Base-by-base conservation (phyloP, 179 eudicot genomes). In the Beta corolliflora region DNA sequence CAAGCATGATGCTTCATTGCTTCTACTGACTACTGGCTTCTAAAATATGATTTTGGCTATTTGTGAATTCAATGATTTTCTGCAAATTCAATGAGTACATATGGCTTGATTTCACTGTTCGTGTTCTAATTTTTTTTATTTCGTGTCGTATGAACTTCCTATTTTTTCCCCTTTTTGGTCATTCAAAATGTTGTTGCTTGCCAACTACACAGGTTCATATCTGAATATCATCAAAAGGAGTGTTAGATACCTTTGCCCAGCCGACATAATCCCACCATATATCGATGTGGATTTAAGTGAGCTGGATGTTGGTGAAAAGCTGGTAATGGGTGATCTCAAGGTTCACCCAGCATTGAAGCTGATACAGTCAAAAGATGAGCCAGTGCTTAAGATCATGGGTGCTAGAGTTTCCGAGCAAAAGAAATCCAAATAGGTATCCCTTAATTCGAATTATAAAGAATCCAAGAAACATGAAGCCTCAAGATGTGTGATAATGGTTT, bases 281-380 rank as follows among this genome's bases (percentile, higher is more conserved):
- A 93, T 95, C 21, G 98, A 93, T 3, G 95, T 93, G 76, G 98
- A 93, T 89, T 71, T 95, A 60, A 93, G 98, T 69, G 95, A 91
- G 85, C 74, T 95, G 77, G 99, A 95, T 76, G 98, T 86, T 9
- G 98, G 98, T 8, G 93, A 89, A 75, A 92, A 88, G 87, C 53
- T 95, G 68, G 83, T 89, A 58, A 91, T 90, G 86, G 92, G 91
- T 25, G 94, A 95, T 73, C 97, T 95, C 61, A 92, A 86, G 18
- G 95, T 93, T 77, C 99, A 93, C 84, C 99, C 99, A 16, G 94
- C 92, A 77, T 52, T 95, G 58, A 92, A 90, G 90, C 88, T 93
- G 75, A 64, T 91, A 29, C 87, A 83, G 78, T 78, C 94, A 6
- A 85, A 88, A 76, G 91, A 93, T 50, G 88, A 84, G 80, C 91